These are phyloP conservation scores for Talaromyces thailandensis DNA, from an alignment of 495 filamentous ascomycete genomes.

Conservation along the genomic window DNA sequence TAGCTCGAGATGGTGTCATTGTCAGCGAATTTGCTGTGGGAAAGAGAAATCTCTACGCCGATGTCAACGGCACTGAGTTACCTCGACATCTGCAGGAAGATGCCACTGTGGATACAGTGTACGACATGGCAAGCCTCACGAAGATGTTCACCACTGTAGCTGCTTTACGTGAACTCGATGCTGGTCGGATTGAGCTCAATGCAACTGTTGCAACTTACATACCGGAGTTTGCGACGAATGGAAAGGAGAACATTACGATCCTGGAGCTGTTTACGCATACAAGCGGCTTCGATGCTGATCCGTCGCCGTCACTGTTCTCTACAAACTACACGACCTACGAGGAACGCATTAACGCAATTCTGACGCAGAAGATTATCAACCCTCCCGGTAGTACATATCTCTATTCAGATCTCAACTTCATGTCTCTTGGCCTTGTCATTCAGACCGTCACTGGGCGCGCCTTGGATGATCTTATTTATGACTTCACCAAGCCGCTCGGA, in stretches of 20 bases:
- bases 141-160: constrained; percentile 18
- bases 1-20: constrained; percentile 16
- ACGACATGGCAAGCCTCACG: constrained; percentile 22
- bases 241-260: constrained; percentile 19
- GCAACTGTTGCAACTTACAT: constrained; percentile 16
- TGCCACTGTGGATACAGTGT: constrained; percentile 16
- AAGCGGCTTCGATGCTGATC: constrained; percentile 21
- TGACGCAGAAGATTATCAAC: constrained; percentile 14
- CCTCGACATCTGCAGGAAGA: constrained; percentile 10
- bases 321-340: constrained; percentile 12
- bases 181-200: constrained; percentile 11
- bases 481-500: constrained; percentile 12
- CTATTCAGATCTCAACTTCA: constrained; percentile 22
- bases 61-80: constrained; percentile 17
- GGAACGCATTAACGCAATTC: constrained; percentile 14
- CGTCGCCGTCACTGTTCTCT: constrained; percentile 18
- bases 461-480: constrained; percentile 14
- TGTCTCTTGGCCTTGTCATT: constrained; percentile 17
- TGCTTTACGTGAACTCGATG: constrained; percentile 14
- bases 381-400: constrained; percentile 16
- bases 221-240: constrained; percentile 16
- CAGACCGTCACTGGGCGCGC: constrained; percentile 13
- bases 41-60: constrained; percentile 17
- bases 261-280: constrained; percentile 19
- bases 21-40: constrained; percentile 21